Base-by-base conservation (phyloP, 441 rosid genomes). In the Omphalea diandra region DNA sequence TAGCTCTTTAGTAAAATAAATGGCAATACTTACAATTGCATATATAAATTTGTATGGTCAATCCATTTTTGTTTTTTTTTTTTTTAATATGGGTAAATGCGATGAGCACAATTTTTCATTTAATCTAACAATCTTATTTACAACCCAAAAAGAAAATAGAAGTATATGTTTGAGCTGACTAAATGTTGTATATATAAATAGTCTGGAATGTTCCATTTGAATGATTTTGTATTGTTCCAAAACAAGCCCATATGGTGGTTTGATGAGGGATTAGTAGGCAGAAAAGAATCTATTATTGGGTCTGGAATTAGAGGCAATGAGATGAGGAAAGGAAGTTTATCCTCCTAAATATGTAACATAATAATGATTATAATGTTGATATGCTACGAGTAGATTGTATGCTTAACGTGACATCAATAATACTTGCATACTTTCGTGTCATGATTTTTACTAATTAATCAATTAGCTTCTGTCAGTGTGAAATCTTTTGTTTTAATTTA, bases 311-410 rank as follows among this genome's bases (percentile, higher is more conserved):
- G 68, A 59, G 49, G 61, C 35, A 67, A 77, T 63, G 73, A 57
- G 72, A 69, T 41, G 18, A 59, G 32, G 57, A 63, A 53, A 65
- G 43, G n/a, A 74, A 57, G 60, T 33, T 54, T 55, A 40, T 78
- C 36, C 60, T 69, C 11, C 44, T 65, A 22, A 46, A 81, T 75
- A 75, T 73, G 74, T 72, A 72, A 70, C 81, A 74, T 70, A 59
- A 74, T 70, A 59, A 82, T 80, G 46, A 78, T 80, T 76, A 55
- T 59, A 76, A 36, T 63, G 75, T 74, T 78, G 80, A 78, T 76
- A 74, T 78, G 81, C 53, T 54, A 80, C 80, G 83, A 82, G 85
- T 82, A 72, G 83, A 70, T 67, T 80, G 74, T 62, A 75, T 84
- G 79, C 72, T 43, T 80, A 84, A 80, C 76, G 82, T 82, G 84